Evolutionary conservation across 2,329 filamentous ascomycete species (phyloP).

Genomic region (Monilinia fructicola): DNA sequence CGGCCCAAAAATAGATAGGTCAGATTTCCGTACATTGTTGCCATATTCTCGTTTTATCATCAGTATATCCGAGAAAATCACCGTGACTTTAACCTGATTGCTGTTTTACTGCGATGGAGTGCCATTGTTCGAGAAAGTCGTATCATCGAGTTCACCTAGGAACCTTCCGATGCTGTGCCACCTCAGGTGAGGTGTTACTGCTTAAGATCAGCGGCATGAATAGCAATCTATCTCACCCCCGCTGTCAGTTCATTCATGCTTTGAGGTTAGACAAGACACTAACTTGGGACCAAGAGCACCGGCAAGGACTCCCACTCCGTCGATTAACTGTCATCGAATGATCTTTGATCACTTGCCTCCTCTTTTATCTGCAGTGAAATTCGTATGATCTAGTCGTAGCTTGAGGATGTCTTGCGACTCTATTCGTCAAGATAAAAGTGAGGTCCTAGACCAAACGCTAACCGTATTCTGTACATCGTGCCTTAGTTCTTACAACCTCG

Average conservation of each 20-base stretch:
- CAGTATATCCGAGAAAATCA: conserved; percentile 10
- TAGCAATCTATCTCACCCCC: background rate
- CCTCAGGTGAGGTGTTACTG: conserved; percentile 1
- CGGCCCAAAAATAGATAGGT: background rate
- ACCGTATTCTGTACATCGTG: background rate
- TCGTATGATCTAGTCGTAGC: background rate
- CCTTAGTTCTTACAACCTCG: background rate
- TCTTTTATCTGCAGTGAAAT: background rate
- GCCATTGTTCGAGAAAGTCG: background rate
- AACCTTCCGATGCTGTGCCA: background rate
- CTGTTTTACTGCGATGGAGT: background rate
- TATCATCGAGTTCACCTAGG: background rate
- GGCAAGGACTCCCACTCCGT: conserved; percentile 3
- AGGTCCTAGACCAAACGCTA: background rate
- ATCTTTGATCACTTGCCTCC: conserved; percentile 10
- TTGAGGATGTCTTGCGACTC: background rate
- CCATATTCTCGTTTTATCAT: background rate
- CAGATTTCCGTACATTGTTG: background rate
- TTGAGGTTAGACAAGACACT: background rate
- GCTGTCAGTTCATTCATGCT: background rate
- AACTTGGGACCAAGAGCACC: background rate
- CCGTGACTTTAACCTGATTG: background rate
- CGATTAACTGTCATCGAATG: background rate
- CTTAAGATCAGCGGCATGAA: background rate
- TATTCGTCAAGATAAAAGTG: background rate